Conservation (phyloP, 1,284 basidiomycete species). For the Cystobasidium sp. region DNA sequence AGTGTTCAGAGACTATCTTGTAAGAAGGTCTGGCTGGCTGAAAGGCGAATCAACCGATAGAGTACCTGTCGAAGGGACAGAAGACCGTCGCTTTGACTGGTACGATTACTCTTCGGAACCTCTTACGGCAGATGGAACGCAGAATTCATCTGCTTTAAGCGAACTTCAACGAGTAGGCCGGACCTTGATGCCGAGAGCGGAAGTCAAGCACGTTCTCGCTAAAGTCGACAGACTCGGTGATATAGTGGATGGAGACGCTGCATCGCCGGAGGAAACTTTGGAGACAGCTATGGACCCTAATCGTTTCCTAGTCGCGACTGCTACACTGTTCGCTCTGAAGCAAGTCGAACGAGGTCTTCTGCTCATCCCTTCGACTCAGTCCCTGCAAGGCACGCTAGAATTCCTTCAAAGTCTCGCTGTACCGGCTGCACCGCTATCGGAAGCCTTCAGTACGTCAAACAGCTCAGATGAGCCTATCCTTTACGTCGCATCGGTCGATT, state of each 20-base stretch:
- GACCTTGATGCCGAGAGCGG: slow-evolving; percentile 20
- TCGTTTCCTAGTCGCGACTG: slow-evolving; percentile 15
- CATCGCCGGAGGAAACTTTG: background rate
- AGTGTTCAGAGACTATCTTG: slow-evolving; percentile 39
- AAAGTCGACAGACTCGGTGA: slow-evolving; percentile 11
- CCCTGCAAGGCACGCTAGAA: slow-evolving; percentile 29
- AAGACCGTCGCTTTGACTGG: slow-evolving; percentile 28
- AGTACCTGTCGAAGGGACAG: background rate
- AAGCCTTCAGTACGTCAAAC: background rate
- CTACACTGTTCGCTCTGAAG: slow-evolving; percentile 30
- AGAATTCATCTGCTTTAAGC: background rate
- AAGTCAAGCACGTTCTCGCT: slow-evolving; percentile 14
- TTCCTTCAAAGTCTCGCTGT: slow-evolving; percentile 26
- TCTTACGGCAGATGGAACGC: background rate
- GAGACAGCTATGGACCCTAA: background rate
- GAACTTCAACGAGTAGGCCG: slow-evolving; percentile 7
- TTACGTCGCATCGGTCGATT: slow-evolving; percentile 38
- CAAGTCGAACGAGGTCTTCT: slow-evolving; percentile 22
- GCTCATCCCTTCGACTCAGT: slow-evolving; percentile 32
- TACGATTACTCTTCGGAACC: slow-evolving; percentile 28
- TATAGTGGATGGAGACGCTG: background rate
- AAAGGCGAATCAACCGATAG: background rate
- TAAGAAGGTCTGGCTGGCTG: slow-evolving; percentile 33
- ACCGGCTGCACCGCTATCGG: slow-evolving; percentile 20
- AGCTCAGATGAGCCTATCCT: slow-evolving; percentile 7